Conservation (phyloP, 345 rosid genomes). For the Citrus medica region DNA sequence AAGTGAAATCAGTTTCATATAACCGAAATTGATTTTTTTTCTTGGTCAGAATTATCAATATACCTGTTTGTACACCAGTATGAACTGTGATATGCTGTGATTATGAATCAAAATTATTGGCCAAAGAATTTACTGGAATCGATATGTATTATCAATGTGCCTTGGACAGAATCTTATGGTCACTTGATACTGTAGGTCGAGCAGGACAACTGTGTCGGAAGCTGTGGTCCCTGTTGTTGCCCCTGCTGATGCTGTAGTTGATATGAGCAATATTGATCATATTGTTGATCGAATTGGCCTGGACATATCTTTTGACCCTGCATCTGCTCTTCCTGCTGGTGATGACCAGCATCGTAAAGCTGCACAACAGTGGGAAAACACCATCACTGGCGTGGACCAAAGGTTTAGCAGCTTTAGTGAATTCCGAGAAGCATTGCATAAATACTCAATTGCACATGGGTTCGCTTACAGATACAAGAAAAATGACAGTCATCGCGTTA, state of each 20-base stretch:
- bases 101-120: neutral
- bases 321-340: constrained; percentile 34
- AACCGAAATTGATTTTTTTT: neutral
- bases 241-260: constrained; percentile 37
- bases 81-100: neutral
- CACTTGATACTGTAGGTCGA: constrained; percentile 49
- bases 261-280: constrained; percentile 20
- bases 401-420: constrained; percentile 76
- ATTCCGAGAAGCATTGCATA: constrained; percentile 88
- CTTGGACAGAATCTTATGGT: constrained; percentile 16
- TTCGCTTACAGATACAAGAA: constrained; percentile 90
- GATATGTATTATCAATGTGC: neutral
- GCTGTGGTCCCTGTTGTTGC: constrained; percentile 44
- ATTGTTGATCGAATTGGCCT: constrained; percentile 22
- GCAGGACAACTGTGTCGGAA: constrained; percentile 62
- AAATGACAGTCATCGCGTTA: constrained; percentile 85
- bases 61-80: neutral
- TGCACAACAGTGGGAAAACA: constrained; percentile 81
- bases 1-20: neutral
- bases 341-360: constrained; percentile 60
- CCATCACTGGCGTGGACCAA: constrained; percentile 88
- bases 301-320: constrained; percentile 40
- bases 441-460: constrained; percentile 82
- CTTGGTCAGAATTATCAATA: neutral
- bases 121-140: neutral